A percentile compares a stretch with the other conserved stretches of the same genome.
Conservation (phyloP, 768 basidiomycete genomes). For the Exidia glandulosa region DNA sequence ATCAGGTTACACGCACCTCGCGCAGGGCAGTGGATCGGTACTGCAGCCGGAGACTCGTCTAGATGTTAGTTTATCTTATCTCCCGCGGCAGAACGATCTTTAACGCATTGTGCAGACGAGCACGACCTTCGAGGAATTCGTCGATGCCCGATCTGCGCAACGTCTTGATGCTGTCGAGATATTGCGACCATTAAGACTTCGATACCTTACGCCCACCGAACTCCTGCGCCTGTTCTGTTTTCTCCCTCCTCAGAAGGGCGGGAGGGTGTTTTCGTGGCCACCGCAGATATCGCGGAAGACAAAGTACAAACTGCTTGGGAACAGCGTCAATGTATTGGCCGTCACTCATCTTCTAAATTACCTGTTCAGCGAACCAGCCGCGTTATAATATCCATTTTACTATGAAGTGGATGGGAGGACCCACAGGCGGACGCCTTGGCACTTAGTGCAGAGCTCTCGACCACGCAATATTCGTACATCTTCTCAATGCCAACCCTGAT, state of each 20-base stretch:
- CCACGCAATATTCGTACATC: too few relatives aligned
- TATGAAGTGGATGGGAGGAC: too few relatives aligned
- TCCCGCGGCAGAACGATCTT: not conserved
- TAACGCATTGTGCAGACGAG: conserved; percentile 39
- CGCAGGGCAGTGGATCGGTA: conserved; percentile 69
- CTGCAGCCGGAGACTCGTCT: conserved; percentile 58
- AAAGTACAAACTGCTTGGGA: conserved; percentile 68
- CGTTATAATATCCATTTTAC: too few relatives aligned
- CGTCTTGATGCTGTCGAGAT: conserved; percentile 38
- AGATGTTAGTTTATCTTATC: conserved; percentile 32
- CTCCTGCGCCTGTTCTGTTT: conserved; percentile 61
- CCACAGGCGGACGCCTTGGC: too few relatives aligned
- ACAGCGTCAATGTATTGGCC: conserved; percentile 72
- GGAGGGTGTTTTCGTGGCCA: conserved; percentile 49
- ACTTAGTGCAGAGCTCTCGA: too few relatives aligned
- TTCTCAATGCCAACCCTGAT: too few relatives aligned
- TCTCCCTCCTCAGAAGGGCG: conserved; percentile 16
- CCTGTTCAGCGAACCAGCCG: conserved; percentile 36
- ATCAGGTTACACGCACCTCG: conserved; percentile 62
- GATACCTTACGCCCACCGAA: conserved; percentile 69
- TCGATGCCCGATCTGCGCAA: conserved; percentile 30
- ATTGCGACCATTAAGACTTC: conserved; percentile 46
- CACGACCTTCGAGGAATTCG: conserved; percentile 43
- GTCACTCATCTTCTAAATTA: conserved; percentile 51
- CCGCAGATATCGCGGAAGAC: conserved; percentile 47